These are phyloP conservation scores for Trichoderma asperelloides DNA, from an alignment of 495 filamentous ascomycete genomes.

Conservation along the genomic window DNA sequence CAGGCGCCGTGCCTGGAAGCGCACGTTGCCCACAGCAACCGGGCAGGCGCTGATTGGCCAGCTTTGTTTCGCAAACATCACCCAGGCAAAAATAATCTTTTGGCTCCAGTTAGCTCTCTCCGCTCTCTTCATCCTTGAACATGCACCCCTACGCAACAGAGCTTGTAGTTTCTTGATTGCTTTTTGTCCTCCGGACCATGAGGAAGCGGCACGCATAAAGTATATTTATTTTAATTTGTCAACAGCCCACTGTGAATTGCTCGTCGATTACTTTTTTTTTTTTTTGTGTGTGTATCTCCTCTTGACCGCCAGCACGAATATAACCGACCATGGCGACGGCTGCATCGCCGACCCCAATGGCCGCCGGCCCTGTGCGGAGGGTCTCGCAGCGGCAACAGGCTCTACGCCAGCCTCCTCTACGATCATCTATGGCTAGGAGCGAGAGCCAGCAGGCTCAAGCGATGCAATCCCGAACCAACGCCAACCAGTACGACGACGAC, in stretches of 20 bases:
- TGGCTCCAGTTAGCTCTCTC: not conserved
- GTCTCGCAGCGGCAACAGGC: slow-evolving; percentile 5
- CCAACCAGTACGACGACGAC: slow-evolving; percentile 35
- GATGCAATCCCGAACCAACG: not conserved
- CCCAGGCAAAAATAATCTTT: not conserved
- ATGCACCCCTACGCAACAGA: not conserved
- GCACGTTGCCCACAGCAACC: slow-evolving; percentile 4
- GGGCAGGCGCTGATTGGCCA: not conserved
- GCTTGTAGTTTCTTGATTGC: not conserved
- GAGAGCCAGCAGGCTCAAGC: not conserved
- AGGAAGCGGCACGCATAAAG: not conserved
- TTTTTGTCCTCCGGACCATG: not conserved
- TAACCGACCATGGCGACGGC: not conserved
- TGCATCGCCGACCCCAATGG: slow-evolving; percentile 8
- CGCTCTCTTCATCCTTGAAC: not conserved
- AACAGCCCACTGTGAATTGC: not conserved
- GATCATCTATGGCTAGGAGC: not conserved
- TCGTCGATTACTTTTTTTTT: not conserved
- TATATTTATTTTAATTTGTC: not conserved
- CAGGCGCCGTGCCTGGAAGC: not conserved
- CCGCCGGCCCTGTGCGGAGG: not conserved
- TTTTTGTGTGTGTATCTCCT: no score
- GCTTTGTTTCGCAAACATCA: not conserved
- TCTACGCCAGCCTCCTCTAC: not conserved
- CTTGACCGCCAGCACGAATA: not conserved